Conservation (phyloP, 495 filamentous ascomycete genomes). For the Eremomyces bilateralis region DNA sequence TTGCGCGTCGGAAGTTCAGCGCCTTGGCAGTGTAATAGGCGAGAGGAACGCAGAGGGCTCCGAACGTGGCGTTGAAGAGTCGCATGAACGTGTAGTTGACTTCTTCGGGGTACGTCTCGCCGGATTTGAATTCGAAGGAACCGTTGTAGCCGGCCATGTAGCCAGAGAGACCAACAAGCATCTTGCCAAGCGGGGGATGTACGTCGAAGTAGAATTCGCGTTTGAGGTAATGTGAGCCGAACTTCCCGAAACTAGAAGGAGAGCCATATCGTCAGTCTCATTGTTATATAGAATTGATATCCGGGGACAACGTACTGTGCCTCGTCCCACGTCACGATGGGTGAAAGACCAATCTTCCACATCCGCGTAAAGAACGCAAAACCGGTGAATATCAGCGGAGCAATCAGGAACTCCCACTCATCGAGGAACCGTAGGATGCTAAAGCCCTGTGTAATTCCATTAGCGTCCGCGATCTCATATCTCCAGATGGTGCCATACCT, state of each 20-base stretch:
- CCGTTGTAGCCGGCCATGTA: slow-evolving; percentile 96
- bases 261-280: slow-evolving; percentile 1
- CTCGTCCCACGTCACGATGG: slow-evolving; percentile 98
- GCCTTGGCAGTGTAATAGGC: slow-evolving; percentile 90
- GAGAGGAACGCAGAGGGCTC: slow-evolving; percentile 75
- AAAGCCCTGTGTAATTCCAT: slow-evolving; percentile 4
- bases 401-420: slow-evolving; percentile 69
- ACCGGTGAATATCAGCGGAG: slow-evolving; percentile 69
- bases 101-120: slow-evolving; percentile 80
- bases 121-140: slow-evolving; percentile 98
- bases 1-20: slow-evolving; percentile 60
- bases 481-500: slow-evolving; percentile 23
- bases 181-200: slow-evolving; percentile 91
- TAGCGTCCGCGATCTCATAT: slow-evolving; percentile 1
- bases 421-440: slow-evolving; percentile 39
- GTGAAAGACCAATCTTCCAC: slow-evolving; percentile 85
- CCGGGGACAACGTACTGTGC: slow-evolving; percentile 41
- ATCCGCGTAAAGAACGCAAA: slow-evolving; percentile 85
- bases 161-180: slow-evolving; percentile 89
- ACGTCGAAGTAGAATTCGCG: slow-evolving; percentile 99
- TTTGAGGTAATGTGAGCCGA: slow-evolving; percentile 95
- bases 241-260: slow-evolving; percentile 71
- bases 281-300: neutral
- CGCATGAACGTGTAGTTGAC: slow-evolving; percentile 98
- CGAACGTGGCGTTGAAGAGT: slow-evolving; percentile 89